A percentile compares a stretch with the other conserved stretches of the same genome.
phyloP scores from a whole-genome alignment of 2,329 filamentous ascomycete genomes.

The Fusarium piperis region DNA sequence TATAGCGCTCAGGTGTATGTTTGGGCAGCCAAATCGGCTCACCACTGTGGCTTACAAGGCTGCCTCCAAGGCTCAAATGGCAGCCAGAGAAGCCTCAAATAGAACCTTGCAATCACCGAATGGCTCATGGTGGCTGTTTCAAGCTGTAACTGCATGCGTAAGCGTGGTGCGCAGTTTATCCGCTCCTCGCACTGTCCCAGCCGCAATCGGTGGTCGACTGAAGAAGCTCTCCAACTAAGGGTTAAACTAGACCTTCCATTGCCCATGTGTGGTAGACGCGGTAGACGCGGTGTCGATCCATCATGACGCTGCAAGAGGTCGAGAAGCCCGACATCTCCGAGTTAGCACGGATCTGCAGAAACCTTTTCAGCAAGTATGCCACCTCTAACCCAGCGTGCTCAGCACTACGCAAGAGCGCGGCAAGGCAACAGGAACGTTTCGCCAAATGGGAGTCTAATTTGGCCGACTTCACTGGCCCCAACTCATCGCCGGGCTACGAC shows the following conservation, averaged over 20 bases:
- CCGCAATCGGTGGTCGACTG: neutral
- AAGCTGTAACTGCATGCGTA: too few species aligned
- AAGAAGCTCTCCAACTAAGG: neutral
- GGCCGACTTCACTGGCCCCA: neutral
- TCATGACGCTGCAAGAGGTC: neutral
- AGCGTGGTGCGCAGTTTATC: neutral
- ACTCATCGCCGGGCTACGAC: neutral
- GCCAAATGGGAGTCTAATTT: neutral
- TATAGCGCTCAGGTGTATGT: too few species aligned
- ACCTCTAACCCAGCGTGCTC: neutral
- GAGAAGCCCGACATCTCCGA: neutral
- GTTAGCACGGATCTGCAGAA: neutral
- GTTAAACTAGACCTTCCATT: neutral
- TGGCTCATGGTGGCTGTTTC: too few species aligned
- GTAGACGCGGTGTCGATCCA: neutral
- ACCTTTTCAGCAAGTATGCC: neutral
- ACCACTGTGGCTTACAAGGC: too few species aligned
- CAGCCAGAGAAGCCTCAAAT: neutral
- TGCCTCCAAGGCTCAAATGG: too few species aligned
- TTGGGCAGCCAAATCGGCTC: too few species aligned
- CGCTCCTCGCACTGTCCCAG: neutral
- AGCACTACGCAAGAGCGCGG: neutral
- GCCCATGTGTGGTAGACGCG: neutral
- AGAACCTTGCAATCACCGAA: neutral
- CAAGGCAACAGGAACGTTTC: neutral